Percentiles rank a stretch among this genome's conserved stretches.
These are phyloP conservation scores for Suhomyces kilbournensis DNA, from an alignment of 805 yeast genomes.

Conservation along the genomic window DNA sequence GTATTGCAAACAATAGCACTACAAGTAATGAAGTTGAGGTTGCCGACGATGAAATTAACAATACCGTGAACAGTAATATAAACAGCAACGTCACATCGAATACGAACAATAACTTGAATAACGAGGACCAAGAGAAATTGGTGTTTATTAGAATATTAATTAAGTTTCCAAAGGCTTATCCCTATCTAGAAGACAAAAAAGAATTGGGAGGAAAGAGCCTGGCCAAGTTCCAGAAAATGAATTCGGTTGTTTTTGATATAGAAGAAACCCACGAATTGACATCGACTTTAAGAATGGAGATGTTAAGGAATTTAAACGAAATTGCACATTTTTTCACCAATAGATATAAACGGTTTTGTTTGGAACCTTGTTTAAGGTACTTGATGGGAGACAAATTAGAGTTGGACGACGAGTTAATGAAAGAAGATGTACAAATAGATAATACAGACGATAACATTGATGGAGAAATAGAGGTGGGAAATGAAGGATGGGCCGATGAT, in stretches of 20 bases:
- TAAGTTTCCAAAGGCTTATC: constrained; percentile 73
- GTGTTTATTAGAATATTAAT: constrained; percentile 69
- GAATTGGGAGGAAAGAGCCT: constrained; percentile 12
- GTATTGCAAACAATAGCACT: background rate
- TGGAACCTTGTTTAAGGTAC: constrained; percentile 75
- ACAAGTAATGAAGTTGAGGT: constrained; percentile 1
- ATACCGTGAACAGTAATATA: background rate
- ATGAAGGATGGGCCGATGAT: constrained; percentile 44
- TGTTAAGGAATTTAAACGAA: constrained; percentile 49
- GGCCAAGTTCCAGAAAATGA: constrained; percentile 18
- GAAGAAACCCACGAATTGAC: constrained; percentile 78
- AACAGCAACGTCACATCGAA: background rate
- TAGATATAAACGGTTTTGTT: constrained; percentile 57
- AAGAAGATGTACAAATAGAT: constrained; percentile 18
- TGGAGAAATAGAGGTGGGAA: constrained; percentile 30
- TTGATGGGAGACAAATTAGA: constrained; percentile 77
- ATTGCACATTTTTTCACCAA: constrained; percentile 58
- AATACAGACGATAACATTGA: constrained; percentile 24
- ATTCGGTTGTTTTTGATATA: constrained; percentile 47
- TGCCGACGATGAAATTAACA: background rate
- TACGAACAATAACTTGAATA: constrained; percentile 5
- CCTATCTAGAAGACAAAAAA: constrained; percentile 41
- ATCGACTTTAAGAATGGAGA: constrained; percentile 45
- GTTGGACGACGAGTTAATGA: constrained; percentile 32
- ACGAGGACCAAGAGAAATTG: constrained; percentile 46